A percentile compares a stretch with the other conserved stretches of the same genome.
These are phyloP conservation scores for Solanum pennellii DNA, from an alignment of 257 asterid species.

Conservation along the genomic window DNA sequence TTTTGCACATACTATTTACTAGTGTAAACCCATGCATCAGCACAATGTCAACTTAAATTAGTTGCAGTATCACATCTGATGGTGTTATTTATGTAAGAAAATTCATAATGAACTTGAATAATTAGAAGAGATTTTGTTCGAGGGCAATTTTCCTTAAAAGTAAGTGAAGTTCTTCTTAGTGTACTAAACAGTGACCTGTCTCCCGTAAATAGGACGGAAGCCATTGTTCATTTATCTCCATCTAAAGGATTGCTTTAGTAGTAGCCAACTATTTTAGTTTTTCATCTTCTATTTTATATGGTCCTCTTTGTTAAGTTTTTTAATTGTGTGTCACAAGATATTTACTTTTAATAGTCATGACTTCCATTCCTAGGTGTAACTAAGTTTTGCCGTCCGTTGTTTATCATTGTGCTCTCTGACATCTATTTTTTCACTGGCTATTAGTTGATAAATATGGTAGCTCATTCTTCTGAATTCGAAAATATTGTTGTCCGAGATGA, in stretches of 20 bases:
- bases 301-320: neutral
- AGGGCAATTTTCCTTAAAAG: neutral
- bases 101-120: neutral
- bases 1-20: neutral
- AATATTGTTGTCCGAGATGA: conserved; percentile 90
- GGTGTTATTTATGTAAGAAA: neutral
- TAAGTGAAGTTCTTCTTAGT: neutral
- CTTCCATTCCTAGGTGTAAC: neutral
- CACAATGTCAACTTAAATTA: neutral
- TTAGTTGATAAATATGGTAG: conserved; percentile 93
- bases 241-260: neutral
- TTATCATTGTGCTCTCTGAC: neutral
- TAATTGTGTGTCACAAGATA: neutral
- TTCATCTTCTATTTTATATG: neutral
- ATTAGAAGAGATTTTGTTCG: neutral
- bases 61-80: neutral
- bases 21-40: neutral
- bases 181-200: neutral
- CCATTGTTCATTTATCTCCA: neutral
- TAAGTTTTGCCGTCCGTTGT: neutral
- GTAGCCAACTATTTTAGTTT: neutral
- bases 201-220: neutral
- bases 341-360: neutral
- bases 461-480: conserved; percentile 95
- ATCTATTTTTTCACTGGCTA: conserved; percentile 1